Evolutionary conservation across 164 flowering plant genomes (phyloP).

Genomic region (Vitis labrusca): DNA sequence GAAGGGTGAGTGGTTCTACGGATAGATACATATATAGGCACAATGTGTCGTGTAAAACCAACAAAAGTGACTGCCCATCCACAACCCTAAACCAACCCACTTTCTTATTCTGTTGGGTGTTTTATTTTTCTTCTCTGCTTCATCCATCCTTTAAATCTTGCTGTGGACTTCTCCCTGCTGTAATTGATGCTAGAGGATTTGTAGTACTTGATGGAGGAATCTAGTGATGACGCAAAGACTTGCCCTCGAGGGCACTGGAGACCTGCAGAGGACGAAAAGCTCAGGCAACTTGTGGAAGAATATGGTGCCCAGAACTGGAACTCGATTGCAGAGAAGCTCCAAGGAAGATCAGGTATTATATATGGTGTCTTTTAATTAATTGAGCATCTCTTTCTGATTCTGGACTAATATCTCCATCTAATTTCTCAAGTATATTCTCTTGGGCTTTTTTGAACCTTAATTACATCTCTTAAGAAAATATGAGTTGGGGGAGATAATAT

Average conservation of each 20-base stretch:
- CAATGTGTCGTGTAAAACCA: conserved; percentile 60
- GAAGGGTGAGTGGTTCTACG: conserved; percentile 14
- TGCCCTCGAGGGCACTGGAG: conserved; percentile 90
- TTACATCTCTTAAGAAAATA: too few species aligned
- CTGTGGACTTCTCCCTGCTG: conserved; percentile 15
- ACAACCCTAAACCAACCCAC: conserved; percentile 52
- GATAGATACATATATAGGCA: conserved; percentile 3
- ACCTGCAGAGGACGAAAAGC: conserved; percentile 81
- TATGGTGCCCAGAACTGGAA: conserved; percentile 90
- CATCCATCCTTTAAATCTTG: conserved; percentile 16
- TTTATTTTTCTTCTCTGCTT: conserved; percentile 8
- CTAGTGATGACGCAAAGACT: conserved; percentile 31
- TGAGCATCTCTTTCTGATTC: not conserved
- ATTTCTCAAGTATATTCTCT: too few species aligned
- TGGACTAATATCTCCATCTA: not conserved
- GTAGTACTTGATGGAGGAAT: conserved; percentile 40
- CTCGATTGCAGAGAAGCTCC: conserved; percentile 75
- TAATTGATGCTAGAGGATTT: not conserved
- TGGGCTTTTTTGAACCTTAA: too few species aligned
- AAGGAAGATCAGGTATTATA: conserved; percentile 75
- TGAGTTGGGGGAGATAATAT: too few species aligned
- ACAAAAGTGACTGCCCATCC: conserved; percentile 84
- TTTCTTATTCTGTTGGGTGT: conserved; percentile 23
- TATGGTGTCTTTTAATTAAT: not conserved
- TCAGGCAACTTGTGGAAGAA: conserved; percentile 64